Evolutionary conservation across 208 protist species (phyloP).

Genomic region (Leishmania arabica): DNA sequence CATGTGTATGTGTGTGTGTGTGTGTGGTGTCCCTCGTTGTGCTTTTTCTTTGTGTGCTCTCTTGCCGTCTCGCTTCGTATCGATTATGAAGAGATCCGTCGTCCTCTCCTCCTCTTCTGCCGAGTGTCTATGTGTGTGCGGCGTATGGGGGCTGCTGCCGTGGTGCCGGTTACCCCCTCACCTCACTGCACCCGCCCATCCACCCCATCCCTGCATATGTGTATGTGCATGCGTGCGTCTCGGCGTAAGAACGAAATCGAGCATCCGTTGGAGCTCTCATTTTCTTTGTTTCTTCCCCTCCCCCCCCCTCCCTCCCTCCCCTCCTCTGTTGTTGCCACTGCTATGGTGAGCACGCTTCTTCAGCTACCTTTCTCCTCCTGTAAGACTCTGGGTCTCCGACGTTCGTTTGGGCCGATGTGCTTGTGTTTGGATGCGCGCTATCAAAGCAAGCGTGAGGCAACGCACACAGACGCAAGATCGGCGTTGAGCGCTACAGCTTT

Average conservation of each 20-base stretch:
- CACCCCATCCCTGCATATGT: not conserved
- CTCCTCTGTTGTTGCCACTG: not conserved
- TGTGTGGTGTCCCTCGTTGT: not conserved
- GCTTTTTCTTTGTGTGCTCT: not conserved
- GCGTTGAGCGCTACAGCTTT: not conserved
- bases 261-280: not conserved
- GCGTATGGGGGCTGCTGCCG: no score
- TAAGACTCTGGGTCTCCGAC: not conserved
- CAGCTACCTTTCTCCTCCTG: not conserved
- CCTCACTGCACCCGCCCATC: no score
- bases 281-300: not conserved
- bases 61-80: not conserved
- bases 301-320: not conserved
- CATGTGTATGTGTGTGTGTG: not conserved
- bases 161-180: not conserved
- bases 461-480: not conserved
- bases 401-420: not conserved
- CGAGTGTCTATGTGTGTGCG: slow-evolving; percentile 3
- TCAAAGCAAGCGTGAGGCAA: not conserved
- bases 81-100: slow-evolving; percentile 1
- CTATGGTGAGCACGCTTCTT: not conserved
- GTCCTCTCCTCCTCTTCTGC: not conserved
- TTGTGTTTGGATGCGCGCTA: not conserved
- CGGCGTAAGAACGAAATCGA: not conserved
- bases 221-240: not conserved